Percentiles rank a stretch among this genome's conserved stretches.
Evolutionary conservation across 1,284 basidiomycete species (phyloP).

Genomic region (Moniliella sp.): DNA sequence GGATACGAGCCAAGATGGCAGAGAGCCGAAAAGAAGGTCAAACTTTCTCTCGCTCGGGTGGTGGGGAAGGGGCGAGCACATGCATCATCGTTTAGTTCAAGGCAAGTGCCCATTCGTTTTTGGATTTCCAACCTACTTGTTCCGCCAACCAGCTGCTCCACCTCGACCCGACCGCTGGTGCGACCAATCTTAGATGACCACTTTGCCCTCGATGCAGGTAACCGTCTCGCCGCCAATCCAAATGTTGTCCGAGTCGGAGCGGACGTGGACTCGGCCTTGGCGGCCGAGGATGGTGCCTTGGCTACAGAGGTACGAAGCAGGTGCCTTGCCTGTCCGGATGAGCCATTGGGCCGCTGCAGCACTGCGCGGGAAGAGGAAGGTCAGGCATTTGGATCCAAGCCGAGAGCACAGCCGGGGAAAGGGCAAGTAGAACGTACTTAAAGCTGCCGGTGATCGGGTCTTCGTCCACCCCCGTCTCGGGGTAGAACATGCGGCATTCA

Average conservation of each 20-base stretch:
- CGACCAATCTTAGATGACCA: not conserved
- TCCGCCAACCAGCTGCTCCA: no score
- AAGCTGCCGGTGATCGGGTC: slow-evolving; percentile 24
- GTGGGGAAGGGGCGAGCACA: no score
- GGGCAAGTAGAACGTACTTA: slow-evolving; percentile 5
- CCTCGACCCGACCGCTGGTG: no score
- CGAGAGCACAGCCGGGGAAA: not conserved
- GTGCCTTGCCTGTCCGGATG: slow-evolving; percentile 5
- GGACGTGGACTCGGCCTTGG: slow-evolving; percentile 9
- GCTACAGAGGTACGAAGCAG: slow-evolving; percentile 7
- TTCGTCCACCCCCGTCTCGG: slow-evolving; percentile 6
- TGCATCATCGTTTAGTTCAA: no score
- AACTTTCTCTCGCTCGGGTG: no score
- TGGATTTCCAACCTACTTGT: no score
- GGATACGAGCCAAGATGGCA: no score
- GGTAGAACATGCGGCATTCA: slow-evolving; percentile 12
- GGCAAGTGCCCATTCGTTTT: no score
- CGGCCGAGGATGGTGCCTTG: slow-evolving; percentile 12
- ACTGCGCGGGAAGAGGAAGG: slow-evolving; percentile 1
- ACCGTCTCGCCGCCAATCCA: slow-evolving; percentile 1
- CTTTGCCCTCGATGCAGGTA: slow-evolving; percentile 1
- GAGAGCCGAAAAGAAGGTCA: no score
- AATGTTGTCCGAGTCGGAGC: slow-evolving; percentile 3
- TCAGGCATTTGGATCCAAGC: not conserved
- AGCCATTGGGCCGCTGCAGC: slow-evolving; percentile 18